These are phyloP conservation scores for Chaetoceros tenuissimus DNA, from an alignment of 108 stramenopile genomes.

Conservation along the genomic window DNA sequence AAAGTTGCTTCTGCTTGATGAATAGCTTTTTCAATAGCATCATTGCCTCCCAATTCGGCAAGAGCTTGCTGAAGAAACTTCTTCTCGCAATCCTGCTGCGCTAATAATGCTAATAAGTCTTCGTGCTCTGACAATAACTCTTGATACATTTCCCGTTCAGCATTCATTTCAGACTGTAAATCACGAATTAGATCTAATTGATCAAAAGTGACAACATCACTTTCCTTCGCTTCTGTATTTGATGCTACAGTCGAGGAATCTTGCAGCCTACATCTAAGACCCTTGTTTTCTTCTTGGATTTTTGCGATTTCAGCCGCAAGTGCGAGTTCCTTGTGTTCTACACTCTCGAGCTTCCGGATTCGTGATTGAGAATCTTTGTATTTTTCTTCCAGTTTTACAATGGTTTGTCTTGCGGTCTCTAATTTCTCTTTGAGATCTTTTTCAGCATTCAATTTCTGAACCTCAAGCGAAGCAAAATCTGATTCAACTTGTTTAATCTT, in stretches of 20 bases:
- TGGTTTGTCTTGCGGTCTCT: conserved; percentile 5
- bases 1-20: conserved; percentile 27
- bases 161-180: conserved; percentile 42
- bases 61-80: conserved; percentile 26
- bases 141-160: conserved; percentile 54
- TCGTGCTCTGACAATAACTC: conserved; percentile 62
- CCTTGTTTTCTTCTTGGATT: conserved; percentile 19
- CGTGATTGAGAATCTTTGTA: conserved; percentile 20
- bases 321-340: conserved; percentile 41
- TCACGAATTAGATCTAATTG: conserved; percentile 12
- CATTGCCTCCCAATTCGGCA: conserved; percentile 13
- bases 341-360: conserved; percentile 35
- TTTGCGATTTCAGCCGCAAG: conserved; percentile 47
- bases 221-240: conserved; percentile 41
- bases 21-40: conserved; percentile 29
- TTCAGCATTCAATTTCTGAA: conserved; percentile 24
- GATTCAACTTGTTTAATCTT: conserved; percentile 20
- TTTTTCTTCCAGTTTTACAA: conserved; percentile 27
- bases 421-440: conserved; percentile 18
- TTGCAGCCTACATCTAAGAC: conserved; percentile 5
- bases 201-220: conserved; percentile 14
- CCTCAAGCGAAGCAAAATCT: conserved; percentile 13
- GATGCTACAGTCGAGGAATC: conserved; percentile 14
- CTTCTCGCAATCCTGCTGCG: conserved; percentile 34
- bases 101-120: conserved; percentile 54